Evolutionary conservation across 768 basidiomycete species (phyloP).

Genomic region (Agaricus sinodeliciosus): DNA sequence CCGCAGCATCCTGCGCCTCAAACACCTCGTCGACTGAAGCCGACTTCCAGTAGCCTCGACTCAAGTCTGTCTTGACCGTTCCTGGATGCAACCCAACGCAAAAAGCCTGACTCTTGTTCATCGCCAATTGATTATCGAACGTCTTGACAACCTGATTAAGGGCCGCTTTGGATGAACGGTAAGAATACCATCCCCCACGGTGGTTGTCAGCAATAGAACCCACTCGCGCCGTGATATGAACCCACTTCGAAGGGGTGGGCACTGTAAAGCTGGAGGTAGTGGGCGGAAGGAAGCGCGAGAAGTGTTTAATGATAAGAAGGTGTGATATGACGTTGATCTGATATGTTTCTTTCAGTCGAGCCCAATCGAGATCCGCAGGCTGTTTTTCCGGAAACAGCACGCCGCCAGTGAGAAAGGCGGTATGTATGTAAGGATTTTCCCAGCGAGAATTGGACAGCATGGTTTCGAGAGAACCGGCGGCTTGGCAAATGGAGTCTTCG

Average conservation of each 20-base stretch:
- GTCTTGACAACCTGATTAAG: slow-evolving; percentile 59
- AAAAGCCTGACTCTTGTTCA: slow-evolving; percentile 40
- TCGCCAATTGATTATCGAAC: slow-evolving; percentile 47
- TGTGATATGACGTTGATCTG: slow-evolving; percentile 56
- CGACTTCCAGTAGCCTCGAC: slow-evolving; percentile 45
- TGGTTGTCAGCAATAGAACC: slow-evolving; percentile 54
- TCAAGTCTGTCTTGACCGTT: slow-evolving; percentile 54
- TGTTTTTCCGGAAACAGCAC: slow-evolving; percentile 49
- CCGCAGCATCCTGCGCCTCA: slow-evolving; percentile 44
- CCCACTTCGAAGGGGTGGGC: slow-evolving; percentile 41
- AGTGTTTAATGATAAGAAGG: slow-evolving; percentile 56
- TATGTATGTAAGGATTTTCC: slow-evolving; percentile 38
- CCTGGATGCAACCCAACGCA: slow-evolving; percentile 54
- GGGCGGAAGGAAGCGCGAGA: slow-evolving; percentile 48
- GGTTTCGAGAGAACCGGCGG: slow-evolving; percentile 34
- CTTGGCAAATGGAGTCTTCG: slow-evolving; percentile 42
- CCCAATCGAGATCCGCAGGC: slow-evolving; percentile 39
- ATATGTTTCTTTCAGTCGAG: slow-evolving; percentile 37
- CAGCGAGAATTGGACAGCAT: slow-evolving; percentile 21
- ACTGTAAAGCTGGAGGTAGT: slow-evolving; percentile 16
- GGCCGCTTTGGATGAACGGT: slow-evolving; percentile 55
- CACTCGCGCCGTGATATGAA: slow-evolving; percentile 53
- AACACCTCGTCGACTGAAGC: slow-evolving; percentile 32
- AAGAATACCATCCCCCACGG: slow-evolving; percentile 57
- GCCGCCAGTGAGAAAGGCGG: slow-evolving; percentile 50